A percentile compares a stretch with the other conserved stretches of the same genome.
These are phyloP conservation scores for Leishmania mexicana DNA, from an alignment of 208 protist species.

Conservation along the genomic window DNA sequence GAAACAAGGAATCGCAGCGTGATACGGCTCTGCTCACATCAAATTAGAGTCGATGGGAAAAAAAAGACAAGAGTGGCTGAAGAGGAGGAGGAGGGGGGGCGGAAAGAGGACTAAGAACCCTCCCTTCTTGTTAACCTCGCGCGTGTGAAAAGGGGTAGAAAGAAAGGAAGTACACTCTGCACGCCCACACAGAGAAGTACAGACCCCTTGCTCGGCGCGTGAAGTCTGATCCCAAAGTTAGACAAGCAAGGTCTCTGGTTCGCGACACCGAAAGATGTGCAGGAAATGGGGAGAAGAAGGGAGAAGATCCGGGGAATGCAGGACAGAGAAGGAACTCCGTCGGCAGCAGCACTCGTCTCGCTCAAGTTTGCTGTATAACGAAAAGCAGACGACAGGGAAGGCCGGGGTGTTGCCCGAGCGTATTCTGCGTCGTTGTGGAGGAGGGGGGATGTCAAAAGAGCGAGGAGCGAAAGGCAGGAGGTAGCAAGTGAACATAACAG, in stretches of 20 bases:
- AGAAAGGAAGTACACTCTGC: neutral
- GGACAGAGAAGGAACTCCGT: neutral
- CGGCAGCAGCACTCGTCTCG: neutral
- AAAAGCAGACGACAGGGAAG: neutral
- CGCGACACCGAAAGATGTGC: neutral
- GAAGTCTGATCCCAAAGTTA: neutral
- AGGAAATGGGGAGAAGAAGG: neutral
- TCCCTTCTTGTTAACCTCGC: neutral
- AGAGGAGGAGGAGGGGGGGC: neutral
- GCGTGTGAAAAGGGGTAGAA: constrained; percentile 6
- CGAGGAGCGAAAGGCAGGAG: neutral
- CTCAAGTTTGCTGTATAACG: neutral
- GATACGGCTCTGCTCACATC: neutral
- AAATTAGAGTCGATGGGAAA: neutral
- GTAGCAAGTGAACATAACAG: neutral
- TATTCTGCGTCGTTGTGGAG: neutral
- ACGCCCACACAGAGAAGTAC: neutral
- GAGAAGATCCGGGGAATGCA: neutral
- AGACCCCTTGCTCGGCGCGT: neutral
- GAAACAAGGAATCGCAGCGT: neutral
- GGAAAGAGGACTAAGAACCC: neutral
- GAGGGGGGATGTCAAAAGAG: neutral
- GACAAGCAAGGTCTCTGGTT: neutral
- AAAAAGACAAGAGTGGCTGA: neutral
- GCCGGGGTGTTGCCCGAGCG: neutral